phyloP scores from a whole-genome alignment of 305 asterid species.

The Fraxinus sp. region DNA sequence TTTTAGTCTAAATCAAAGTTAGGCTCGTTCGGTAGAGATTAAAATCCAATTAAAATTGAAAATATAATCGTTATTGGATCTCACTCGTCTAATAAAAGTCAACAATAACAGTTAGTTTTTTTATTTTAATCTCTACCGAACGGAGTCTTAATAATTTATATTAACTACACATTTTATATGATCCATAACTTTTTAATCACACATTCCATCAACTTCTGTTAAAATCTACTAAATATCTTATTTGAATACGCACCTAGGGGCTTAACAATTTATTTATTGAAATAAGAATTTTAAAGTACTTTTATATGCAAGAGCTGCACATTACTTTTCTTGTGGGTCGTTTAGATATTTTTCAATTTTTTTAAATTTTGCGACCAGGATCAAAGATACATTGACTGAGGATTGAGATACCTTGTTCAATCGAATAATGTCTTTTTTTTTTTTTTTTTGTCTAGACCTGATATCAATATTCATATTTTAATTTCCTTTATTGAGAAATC shows the following conservation, averaged over 20 bases:
- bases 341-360: too few relatives aligned
- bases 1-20: too few relatives aligned
- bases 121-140: too few relatives aligned
- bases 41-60: too few relatives aligned
- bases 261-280: neutral
- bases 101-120: too few relatives aligned
- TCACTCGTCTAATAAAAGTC: too few relatives aligned
- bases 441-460: neutral
- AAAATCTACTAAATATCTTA: neutral
- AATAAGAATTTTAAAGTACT: too few relatives aligned
- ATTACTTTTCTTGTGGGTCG: neutral
- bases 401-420: neutral
- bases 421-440: neutral
- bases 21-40: too few relatives aligned
- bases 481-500: neutral
- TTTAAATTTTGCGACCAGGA: neutral
- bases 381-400: neutral
- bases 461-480: neutral
- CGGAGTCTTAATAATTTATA: too few relatives aligned
- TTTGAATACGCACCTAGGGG: neutral
- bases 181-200: neutral
- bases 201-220: too few relatives aligned
- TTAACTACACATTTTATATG: too few relatives aligned
- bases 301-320: neutral
- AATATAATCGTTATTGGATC: too few relatives aligned